A percentile compares a stretch with the other conserved stretches of the same genome.
phyloP scores from a whole-genome alignment of 2,329 filamentous ascomycete species.

The Clonostachys byssicola region DNA sequence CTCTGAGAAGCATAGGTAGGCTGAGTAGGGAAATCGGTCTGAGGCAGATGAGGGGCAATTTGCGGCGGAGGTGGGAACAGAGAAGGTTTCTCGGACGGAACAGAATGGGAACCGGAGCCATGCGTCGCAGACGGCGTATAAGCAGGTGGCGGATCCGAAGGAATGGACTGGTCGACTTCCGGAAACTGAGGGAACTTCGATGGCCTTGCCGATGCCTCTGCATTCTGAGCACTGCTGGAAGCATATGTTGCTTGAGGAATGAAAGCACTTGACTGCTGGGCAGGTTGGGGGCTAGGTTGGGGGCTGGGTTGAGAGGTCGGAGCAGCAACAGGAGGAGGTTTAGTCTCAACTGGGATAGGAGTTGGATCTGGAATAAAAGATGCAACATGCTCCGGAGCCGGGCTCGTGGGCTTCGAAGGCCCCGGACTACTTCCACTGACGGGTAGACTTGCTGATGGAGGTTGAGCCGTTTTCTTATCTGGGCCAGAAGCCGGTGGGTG shows the following conservation, averaged over 20 bases:
- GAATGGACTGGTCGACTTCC: neutral
- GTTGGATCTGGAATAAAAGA: too few species aligned
- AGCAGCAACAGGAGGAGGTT: neutral
- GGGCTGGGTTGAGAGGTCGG: neutral
- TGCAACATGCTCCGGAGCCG: too few species aligned
- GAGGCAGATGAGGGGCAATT: conserved; percentile 1
- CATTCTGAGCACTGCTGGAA: neutral
- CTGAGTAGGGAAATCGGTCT: conserved; percentile 13
- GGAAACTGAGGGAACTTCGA: neutral
- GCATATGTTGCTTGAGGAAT: neutral
- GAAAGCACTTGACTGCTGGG: neutral
- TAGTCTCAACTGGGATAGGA: too few species aligned
- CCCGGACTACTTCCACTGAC: too few species aligned
- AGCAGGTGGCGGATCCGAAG: neutral
- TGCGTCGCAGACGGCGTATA: neutral
- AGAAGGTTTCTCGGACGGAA: conserved; percentile 1
- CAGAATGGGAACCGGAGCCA: neutral
- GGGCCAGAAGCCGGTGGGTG: neutral
- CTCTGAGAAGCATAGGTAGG: conserved; percentile 1
- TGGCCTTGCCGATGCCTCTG: neutral
- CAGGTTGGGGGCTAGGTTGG: neutral
- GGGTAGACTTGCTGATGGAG: too few species aligned
- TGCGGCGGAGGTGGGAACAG: conserved; percentile 3
- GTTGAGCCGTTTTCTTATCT: neutral
- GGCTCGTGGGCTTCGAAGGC: too few species aligned